Conservation (phyloP, 441 rosid species). For the Melastoma candidum region DNA sequence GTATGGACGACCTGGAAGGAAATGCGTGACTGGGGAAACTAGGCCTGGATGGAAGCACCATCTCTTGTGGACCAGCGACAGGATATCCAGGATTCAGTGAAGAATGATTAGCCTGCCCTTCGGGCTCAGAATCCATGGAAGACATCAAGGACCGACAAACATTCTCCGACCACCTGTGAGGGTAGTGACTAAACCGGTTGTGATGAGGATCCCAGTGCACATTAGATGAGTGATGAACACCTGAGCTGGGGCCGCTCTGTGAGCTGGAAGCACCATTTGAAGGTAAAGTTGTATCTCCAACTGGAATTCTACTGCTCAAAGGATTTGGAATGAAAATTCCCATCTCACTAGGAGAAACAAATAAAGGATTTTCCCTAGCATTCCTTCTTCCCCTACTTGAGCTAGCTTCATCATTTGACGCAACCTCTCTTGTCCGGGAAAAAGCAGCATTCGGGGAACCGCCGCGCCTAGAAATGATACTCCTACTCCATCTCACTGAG, state of each 20-base stretch:
- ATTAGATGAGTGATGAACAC: conserved; percentile 1
- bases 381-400: conserved; percentile 32
- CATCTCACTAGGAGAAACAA: conserved; percentile 39
- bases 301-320: not conserved
- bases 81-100: too few species aligned
- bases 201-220: conserved; percentile 20
- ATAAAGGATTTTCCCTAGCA: conserved; percentile 39
- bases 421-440: conserved; percentile 21
- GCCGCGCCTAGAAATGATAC: conserved; percentile 33
- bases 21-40: too few species aligned
- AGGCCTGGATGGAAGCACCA: too few species aligned
- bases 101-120: too few species aligned
- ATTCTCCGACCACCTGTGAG: too few species aligned
- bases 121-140: too few species aligned
- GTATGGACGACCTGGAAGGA: too few species aligned
- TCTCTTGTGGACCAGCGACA: too few species aligned
- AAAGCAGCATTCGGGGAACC: conserved; percentile 32
- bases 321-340: conserved; percentile 16
- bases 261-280: conserved; percentile 12
- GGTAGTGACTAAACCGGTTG: too few species aligned
- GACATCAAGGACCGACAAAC: too few species aligned
- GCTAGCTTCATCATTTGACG: conserved; percentile 22
- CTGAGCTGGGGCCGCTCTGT: conserved; percentile 10
- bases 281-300: not conserved
- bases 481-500: conserved; percentile 51